Conservation (phyloP, 2,329 filamentous ascomycete species). For the Penicillium rolfsii region DNA sequence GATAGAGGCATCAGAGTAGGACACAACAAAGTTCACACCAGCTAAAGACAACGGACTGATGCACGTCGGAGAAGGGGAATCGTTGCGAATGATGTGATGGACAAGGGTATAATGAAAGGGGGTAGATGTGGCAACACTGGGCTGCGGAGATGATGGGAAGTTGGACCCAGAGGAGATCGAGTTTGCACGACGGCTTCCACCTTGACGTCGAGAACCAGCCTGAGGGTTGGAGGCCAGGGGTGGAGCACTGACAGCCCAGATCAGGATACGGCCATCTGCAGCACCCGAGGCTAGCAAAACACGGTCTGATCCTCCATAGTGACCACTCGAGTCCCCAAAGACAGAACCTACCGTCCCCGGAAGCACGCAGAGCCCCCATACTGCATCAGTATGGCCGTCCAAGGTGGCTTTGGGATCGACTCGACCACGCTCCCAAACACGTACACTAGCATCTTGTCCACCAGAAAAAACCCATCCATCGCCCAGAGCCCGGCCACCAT, state of each 20-base stretch:
- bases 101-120: conserved; percentile 88
- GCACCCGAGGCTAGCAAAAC: conserved; percentile 89
- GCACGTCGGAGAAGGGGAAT: conserved; percentile 78
- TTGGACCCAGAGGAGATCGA: conserved; percentile 93
- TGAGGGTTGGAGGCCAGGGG: conserved; percentile 83
- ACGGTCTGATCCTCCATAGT: conserved; percentile 79
- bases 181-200: conserved; percentile 81
- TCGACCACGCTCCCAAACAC: conserved; percentile 92
- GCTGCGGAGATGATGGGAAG: conserved; percentile 87
- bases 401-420: conserved; percentile 95
- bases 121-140: conserved; percentile 79
- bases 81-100: conserved; percentile 76
- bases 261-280: conserved; percentile 85
- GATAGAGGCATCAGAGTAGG: conserved; percentile 86
- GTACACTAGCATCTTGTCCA: conserved; percentile 87
- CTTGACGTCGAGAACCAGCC: conserved; percentile 69
- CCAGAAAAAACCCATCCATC: conserved; percentile 99
- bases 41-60: conserved; percentile 84
- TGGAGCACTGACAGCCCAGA: conserved; percentile 93
- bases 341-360: conserved; percentile 79
- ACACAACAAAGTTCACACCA: conserved; percentile 89
- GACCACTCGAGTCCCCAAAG: conserved; percentile 71
- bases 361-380: conserved; percentile 93
- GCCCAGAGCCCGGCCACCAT: conserved; percentile 81
- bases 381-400: conserved; percentile 91